A percentile compares a stretch with the other conserved stretches of the same genome.
Evolutionary conservation across 1,284 basidiomycete genomes (phyloP).

Genomic region (Grifola frondosa): DNA sequence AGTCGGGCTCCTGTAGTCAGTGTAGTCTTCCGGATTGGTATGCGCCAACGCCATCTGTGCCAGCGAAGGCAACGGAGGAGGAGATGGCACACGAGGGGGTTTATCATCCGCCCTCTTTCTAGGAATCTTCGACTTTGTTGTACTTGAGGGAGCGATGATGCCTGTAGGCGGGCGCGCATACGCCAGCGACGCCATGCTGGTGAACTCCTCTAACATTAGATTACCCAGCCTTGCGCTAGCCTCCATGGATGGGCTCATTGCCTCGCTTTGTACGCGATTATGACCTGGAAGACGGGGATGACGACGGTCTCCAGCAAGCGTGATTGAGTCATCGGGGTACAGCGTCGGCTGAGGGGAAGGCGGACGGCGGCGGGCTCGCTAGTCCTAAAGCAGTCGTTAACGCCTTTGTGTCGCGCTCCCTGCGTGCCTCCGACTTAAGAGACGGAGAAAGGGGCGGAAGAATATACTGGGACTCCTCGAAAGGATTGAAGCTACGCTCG

Average conservation of each 20-base stretch:
- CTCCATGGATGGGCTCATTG: constrained; percentile 35
- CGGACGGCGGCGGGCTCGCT: constrained; percentile 27
- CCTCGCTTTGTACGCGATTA: constrained; percentile 19
- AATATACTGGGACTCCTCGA: constrained; percentile 29
- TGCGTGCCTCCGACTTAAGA: constrained; percentile 43
- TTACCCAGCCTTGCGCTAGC: constrained; percentile 52
- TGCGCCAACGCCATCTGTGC: constrained; percentile 75
- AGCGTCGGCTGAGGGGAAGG: constrained; percentile 58
- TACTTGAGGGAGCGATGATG: constrained; percentile 26
- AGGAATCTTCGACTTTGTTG: constrained; percentile 11
- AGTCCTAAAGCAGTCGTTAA: constrained; percentile 56
- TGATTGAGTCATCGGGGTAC: constrained; percentile 71
- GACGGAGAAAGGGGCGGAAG: constrained; percentile 32
- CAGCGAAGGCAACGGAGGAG: constrained; percentile 69
- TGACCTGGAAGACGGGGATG: constrained; percentile 14
- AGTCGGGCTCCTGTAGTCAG: constrained; percentile 72
- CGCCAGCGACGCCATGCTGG: constrained; percentile 33
- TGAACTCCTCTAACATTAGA: constrained; percentile 58
- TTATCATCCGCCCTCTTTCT: constrained; percentile 47
- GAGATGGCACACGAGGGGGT: constrained; percentile 76
- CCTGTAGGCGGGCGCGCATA: constrained; percentile 31
- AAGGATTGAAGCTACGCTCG: constrained; percentile 23
- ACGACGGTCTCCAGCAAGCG: constrained; percentile 46
- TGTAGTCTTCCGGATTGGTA: constrained; percentile 56
- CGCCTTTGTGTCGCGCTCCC: constrained; percentile 51